Percentiles rank a stretch among this genome's conserved stretches.
Conservation (phyloP, 2,329 filamentous ascomycete species). For the Bertia moriformis region DNA sequence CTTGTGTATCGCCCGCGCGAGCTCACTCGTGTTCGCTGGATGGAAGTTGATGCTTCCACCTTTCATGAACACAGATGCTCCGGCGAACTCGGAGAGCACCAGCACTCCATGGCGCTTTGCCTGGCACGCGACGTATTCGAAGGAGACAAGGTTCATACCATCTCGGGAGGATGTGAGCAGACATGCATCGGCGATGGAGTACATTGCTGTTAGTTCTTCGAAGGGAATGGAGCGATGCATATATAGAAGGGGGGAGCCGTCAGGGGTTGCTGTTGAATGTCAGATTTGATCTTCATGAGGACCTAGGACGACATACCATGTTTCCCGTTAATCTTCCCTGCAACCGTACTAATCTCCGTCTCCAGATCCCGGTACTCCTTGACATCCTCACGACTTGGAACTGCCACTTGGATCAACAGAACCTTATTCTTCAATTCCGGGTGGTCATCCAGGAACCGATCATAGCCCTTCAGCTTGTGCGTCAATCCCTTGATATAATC, state of each 20-base stretch:
- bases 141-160: constrained; percentile 1
- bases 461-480: background rate
- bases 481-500: constrained; percentile 1
- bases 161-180: background rate
- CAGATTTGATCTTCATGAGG: background rate
- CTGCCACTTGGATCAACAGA: background rate
- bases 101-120: background rate
- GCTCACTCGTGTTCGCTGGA: background rate
- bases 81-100: background rate
- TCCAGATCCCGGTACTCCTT: constrained; percentile 1
- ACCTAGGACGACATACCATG: background rate
- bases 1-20: background rate
- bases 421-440: background rate
- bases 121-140: constrained; percentile 1
- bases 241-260: background rate
- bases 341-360: background rate
- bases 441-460: background rate
- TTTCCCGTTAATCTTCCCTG: constrained; percentile 1
- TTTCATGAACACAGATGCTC: constrained; percentile 1
- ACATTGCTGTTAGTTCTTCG: background rate
- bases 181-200: constrained; percentile 1
- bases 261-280: background rate
- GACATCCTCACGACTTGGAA: constrained; percentile 1
- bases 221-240: constrained; percentile 1
- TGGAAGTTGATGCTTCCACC: background rate